phyloP scores from a whole-genome alignment of 225 moss, liverwort and hornwort genomes.

The Takakia lepidozioides region DNA sequence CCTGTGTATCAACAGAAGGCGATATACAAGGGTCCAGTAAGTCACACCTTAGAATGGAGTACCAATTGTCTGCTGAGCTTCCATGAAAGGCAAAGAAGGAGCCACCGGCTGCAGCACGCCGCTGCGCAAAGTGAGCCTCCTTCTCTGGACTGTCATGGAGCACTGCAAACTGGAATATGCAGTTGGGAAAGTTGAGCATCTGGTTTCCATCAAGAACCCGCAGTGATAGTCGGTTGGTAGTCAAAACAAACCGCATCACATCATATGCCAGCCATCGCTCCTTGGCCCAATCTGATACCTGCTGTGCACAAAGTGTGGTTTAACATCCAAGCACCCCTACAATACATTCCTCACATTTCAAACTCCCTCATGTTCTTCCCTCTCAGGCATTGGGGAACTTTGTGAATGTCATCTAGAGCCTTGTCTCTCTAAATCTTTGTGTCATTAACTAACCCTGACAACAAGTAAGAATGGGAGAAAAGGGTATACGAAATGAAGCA shows the following conservation, averaged over 20 bases:
- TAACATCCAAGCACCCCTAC: too few relatives aligned
- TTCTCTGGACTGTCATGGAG: constrained; percentile 68
- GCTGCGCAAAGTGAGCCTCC: constrained; percentile 42
- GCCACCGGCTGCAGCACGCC: constrained; percentile 12
- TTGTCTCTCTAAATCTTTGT: too few relatives aligned
- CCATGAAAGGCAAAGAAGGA: constrained; percentile 79
- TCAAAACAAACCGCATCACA: constrained; percentile 62
- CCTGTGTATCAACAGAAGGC: too few relatives aligned
- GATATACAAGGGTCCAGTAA: too few relatives aligned
- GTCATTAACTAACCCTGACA: too few relatives aligned
- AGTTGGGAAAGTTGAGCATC: constrained; percentile 1
- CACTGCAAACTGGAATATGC: constrained; percentile 43
- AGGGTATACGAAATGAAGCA: too few relatives aligned
- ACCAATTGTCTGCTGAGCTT: constrained; percentile 56
- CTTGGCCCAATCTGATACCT: constrained; percentile 7
- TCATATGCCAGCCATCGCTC: constrained; percentile 40
- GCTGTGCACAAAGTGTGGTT: too few relatives aligned
- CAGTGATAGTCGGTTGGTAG: constrained; percentile 62
- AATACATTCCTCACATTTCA: too few relatives aligned
- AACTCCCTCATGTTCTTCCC: too few relatives aligned
- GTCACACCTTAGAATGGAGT: constrained; percentile 45
- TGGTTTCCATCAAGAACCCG: constrained; percentile 12
- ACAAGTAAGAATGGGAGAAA: too few relatives aligned
- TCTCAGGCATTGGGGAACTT: too few relatives aligned
- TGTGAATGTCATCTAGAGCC: too few relatives aligned